Conservation (phyloP, 306 rosid species). For the Citrullus mucosospermus region DNA sequence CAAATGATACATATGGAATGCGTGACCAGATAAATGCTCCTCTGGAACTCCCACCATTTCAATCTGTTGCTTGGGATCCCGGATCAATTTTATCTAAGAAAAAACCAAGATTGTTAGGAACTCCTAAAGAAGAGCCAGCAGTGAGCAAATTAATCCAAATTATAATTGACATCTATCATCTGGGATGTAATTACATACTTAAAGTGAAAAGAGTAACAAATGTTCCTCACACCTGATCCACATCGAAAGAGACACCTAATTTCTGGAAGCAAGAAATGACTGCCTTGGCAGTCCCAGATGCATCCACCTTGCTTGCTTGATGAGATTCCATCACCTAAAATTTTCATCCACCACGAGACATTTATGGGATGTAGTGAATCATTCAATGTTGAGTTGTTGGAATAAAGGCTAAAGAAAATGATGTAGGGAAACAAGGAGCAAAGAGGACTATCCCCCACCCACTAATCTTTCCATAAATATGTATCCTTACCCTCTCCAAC, state of each 20-base stretch:
- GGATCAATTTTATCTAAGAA: slow-evolving; percentile 55
- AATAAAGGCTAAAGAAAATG: neutral
- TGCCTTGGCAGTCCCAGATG: slow-evolving; percentile 94
- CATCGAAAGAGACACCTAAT: slow-evolving; percentile 57
- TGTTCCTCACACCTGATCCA: slow-evolving; percentile 48
- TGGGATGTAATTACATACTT: neutral
- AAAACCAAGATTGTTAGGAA: slow-evolving; percentile 3
- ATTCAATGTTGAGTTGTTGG: neutral
- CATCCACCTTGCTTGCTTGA: slow-evolving; percentile 81
- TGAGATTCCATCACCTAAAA: slow-evolving; percentile 86
- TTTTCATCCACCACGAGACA: neutral
- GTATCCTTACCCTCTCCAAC: too few species aligned
- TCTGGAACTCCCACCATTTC: slow-evolving; percentile 91
- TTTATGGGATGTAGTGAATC: neutral
- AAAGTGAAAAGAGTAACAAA: neutral
- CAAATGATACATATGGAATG: slow-evolving; percentile 82
- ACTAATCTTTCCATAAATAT: too few species aligned
- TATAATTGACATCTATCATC: neutral
- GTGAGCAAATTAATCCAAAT: neutral
- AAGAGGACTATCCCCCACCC: too few species aligned
- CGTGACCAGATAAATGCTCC: slow-evolving; percentile 79
- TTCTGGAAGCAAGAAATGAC: slow-evolving; percentile 82
- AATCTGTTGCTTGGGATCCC: slow-evolving; percentile 67
- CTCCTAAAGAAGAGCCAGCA: neutral
- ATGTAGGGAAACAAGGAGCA: neutral